These are phyloP conservation scores for Coniochaeta prunicola DNA, from an alignment of 2,329 filamentous ascomycete genomes.

Conservation along the genomic window DNA sequence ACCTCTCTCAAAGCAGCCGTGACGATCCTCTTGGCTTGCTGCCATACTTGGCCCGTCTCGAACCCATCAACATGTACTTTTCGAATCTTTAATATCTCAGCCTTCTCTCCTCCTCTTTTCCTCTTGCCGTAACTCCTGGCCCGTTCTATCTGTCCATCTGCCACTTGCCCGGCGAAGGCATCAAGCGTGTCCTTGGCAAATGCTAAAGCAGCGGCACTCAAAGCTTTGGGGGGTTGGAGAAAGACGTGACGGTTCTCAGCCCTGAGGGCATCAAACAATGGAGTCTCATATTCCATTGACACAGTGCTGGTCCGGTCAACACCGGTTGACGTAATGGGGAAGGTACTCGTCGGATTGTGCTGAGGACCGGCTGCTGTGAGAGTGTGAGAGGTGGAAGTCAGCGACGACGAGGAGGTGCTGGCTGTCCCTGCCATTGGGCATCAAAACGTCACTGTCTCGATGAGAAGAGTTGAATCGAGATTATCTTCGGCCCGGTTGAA, in stretches of 20 bases:
- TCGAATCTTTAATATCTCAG: constrained; percentile 63
- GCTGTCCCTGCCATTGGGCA: constrained; percentile 24
- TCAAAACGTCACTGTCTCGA: not conserved
- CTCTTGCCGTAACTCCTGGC: constrained; percentile 59
- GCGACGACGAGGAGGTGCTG: constrained; percentile 47
- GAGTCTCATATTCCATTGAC: constrained; percentile 26
- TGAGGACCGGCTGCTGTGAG: constrained; percentile 36
- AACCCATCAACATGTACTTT: constrained; percentile 85
- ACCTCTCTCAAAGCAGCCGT: constrained; percentile 44
- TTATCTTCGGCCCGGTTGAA: not conserved
- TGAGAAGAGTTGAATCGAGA: not conserved
- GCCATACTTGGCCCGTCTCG: constrained; percentile 83
- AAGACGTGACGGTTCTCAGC: constrained; percentile 63
- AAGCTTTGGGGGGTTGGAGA: constrained; percentile 60
- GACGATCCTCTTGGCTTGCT: constrained; percentile 82
- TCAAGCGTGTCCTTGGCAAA: constrained; percentile 78
- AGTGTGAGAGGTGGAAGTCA: constrained; percentile 59
- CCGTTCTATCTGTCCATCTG: constrained; percentile 62
- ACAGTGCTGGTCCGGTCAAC: constrained; percentile 16
- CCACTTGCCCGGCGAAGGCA: constrained; percentile 65
- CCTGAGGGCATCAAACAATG: constrained; percentile 50
- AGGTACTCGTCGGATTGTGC: not conserved
- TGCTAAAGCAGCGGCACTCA: constrained; percentile 63
- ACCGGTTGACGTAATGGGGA: constrained; percentile 30
- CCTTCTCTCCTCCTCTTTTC: constrained; percentile 56